phyloP scores from a whole-genome alignment of 139 green algal species.

The Deuterostichococcus epilithicus region DNA sequence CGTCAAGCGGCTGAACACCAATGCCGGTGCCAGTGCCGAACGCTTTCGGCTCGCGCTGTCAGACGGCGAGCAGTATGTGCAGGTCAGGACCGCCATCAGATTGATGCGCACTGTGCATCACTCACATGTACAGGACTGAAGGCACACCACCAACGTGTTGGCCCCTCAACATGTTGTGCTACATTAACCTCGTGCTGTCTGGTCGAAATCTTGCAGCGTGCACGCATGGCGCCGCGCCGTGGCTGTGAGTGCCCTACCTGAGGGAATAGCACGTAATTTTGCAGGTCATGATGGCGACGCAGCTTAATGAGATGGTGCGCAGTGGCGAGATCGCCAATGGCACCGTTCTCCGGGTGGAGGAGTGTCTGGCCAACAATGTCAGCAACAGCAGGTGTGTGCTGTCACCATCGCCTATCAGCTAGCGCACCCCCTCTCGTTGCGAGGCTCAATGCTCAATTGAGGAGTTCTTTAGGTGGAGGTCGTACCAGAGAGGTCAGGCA shows the following conservation, averaged over 20 bases:
- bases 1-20: constrained; percentile 32
- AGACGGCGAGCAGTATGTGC: constrained; percentile 40
- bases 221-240: too few species aligned
- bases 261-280: too few species aligned
- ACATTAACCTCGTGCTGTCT: neutral
- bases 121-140: neutral
- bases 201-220: neutral
- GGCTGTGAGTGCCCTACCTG: too few species aligned
- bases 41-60: constrained; percentile 61
- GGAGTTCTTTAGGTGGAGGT: too few species aligned
- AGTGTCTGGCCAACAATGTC: constrained; percentile 64
- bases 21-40: constrained; percentile 5
- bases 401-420: too few species aligned
- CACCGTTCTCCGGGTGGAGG: constrained; percentile 55
- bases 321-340: constrained; percentile 32
- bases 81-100: too few species aligned
- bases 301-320: constrained; percentile 64
- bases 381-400: constrained; percentile 43
- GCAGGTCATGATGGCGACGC: constrained; percentile 69
- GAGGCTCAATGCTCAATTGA: too few species aligned
- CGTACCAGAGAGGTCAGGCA: too few species aligned
- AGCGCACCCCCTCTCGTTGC: too few species aligned
- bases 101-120: neutral
- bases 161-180: too few species aligned
- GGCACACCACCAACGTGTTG: too few species aligned